These are phyloP conservation scores for Colletotrichum eremochloae DNA, from an alignment of 2,329 filamentous ascomycete genomes.

Conservation along the genomic window DNA sequence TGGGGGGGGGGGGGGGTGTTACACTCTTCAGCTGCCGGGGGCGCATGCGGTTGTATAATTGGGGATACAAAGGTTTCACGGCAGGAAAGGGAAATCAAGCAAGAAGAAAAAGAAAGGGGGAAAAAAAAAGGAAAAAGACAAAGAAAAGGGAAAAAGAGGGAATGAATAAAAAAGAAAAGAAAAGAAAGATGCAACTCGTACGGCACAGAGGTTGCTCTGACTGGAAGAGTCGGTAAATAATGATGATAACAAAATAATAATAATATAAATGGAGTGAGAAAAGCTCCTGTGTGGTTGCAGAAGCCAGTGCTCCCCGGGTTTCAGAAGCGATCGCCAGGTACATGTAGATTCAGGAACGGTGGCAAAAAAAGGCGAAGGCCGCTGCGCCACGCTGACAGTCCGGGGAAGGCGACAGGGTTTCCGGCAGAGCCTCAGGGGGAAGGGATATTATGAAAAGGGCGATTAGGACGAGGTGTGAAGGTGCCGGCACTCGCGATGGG, in stretches of 20 bases:
- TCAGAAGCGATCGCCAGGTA: conserved; percentile 37
- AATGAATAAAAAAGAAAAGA: neutral
- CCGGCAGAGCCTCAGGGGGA: conserved; percentile 38
- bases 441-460: neutral
- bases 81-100: neutral
- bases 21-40: neutral
- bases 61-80: conserved; percentile 12
- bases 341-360: conserved; percentile 20
- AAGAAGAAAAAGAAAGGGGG: too few species aligned
- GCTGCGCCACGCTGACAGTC: conserved; percentile 32
- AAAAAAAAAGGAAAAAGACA: too few species aligned
- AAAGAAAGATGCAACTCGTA: neutral
- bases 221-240: too few species aligned
- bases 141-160: neutral
- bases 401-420: conserved; percentile 36
- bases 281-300: conserved; percentile 8
- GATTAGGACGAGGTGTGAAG: neutral
- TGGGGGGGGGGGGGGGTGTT: neutral
- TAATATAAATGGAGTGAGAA: neutral
- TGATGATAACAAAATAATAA: neutral
- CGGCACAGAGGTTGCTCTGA: too few species aligned
- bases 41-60: conserved; percentile 26
- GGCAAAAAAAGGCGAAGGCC: conserved; percentile 4
- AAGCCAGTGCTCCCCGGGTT: conserved; percentile 24
- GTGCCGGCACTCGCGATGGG: neutral